phyloP scores from a whole-genome alignment of 2,329 filamentous ascomycete genomes.

The Cryoendolithus antarcticus region DNA sequence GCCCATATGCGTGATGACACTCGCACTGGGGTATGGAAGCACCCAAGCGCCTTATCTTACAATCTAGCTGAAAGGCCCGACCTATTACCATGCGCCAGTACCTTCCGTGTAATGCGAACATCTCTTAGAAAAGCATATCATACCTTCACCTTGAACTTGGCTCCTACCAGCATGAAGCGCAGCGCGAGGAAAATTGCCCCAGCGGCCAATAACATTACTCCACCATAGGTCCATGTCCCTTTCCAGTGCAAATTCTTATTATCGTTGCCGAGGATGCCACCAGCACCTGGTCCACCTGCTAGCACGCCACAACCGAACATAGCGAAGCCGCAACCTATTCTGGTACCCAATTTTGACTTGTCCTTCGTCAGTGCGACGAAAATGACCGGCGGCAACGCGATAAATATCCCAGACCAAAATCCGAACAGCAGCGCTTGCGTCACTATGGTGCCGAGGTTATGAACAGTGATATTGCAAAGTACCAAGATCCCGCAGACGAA shows the following conservation, averaged over 20 bases:
- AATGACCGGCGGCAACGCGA: slow-evolving; percentile 24
- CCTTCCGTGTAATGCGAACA: no score
- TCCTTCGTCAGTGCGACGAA: slow-evolving; percentile 24
- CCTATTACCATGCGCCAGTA: no score
- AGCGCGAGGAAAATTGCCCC: slow-evolving; percentile 15
- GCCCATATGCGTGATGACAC: no score
- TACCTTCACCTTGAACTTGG: slow-evolving; percentile 18
- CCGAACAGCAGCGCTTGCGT: slow-evolving; percentile 22
- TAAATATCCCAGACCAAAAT: slow-evolving; percentile 27
- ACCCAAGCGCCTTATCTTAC: no score
- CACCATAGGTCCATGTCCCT: slow-evolving; percentile 23
- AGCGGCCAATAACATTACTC: slow-evolving; percentile 13
- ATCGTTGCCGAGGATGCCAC: slow-evolving; percentile 17
- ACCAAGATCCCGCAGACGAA: slow-evolving; percentile 33
- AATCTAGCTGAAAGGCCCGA: no score
- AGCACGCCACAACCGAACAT: slow-evolving; percentile 21
- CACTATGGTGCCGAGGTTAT: slow-evolving; percentile 17
- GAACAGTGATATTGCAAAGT: slow-evolving; percentile 43
- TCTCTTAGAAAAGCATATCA: no score
- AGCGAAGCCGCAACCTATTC: slow-evolving; percentile 26
- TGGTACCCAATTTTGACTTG: slow-evolving; percentile 25
- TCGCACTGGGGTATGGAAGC: no score
- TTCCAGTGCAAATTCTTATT: slow-evolving; percentile 18
- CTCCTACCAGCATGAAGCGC: slow-evolving; percentile 15
- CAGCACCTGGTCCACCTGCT: slow-evolving; percentile 23